Evolutionary conservation across 2,329 filamentous ascomycete species (phyloP).

Genomic region (Colletotrichum gigasporum): DNA sequence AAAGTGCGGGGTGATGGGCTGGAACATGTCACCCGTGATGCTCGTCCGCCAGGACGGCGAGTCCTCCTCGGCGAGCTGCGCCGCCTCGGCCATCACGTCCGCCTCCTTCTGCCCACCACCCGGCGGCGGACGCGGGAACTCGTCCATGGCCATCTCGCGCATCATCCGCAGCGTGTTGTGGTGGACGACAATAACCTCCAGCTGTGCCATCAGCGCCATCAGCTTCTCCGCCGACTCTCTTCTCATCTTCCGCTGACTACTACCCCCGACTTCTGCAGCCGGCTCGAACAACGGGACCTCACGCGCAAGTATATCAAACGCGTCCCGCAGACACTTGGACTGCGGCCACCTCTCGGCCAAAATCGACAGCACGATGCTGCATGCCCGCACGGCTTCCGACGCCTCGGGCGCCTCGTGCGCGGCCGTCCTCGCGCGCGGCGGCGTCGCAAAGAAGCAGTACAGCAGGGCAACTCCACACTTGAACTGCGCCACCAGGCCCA

Average conservation of each 20-base stretch:
- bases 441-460: conserved; percentile 47
- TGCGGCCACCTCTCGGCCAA: conserved; percentile 47
- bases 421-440: conserved; percentile 38
- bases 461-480: conserved; percentile 46
- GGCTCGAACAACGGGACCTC: conserved; percentile 30
- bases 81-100: not conserved
- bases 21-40: not conserved
- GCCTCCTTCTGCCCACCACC: not conserved
- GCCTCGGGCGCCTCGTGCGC: conserved; percentile 41
- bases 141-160: not conserved
- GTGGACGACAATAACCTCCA: conserved; percentile 2
- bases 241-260: not conserved
- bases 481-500: conserved; percentile 41
- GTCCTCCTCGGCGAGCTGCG: not conserved
- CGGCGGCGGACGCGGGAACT: not conserved
- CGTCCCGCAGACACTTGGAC: conserved; percentile 43
- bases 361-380: conserved; percentile 45
- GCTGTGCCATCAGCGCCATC: not conserved
- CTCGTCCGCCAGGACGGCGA: conserved; percentile 10
- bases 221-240: not conserved
- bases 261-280: not conserved
- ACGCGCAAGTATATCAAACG: conserved; percentile 43
- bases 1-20: conserved; percentile 13
- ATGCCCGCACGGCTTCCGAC: conserved; percentile 45
- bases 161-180: conserved; percentile 17